phyloP scores from a whole-genome alignment of 164 flowering plant genomes.

The Macadamia tetraphylla region DNA sequence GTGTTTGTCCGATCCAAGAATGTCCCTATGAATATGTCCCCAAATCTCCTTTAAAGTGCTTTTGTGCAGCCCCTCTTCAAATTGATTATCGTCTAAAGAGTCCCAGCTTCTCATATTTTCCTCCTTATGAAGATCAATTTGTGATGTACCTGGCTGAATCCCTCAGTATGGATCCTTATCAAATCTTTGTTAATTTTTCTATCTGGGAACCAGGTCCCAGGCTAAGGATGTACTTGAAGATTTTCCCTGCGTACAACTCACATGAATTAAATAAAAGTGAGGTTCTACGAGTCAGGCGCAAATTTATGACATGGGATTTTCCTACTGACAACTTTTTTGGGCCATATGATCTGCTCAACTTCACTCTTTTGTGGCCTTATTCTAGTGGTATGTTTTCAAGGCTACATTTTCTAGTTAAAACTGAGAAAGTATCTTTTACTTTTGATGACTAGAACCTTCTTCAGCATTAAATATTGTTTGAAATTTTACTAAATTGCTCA shows the following conservation, averaged over 20 bases:
- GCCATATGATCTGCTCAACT: slow-evolving; percentile 80
- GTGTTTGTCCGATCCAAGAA: slow-evolving; percentile 30
- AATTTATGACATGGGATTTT: slow-evolving; percentile 46
- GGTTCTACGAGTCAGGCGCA: slow-evolving; percentile 37
- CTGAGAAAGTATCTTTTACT: too few relatives aligned
- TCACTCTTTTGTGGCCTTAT: slow-evolving; percentile 64
- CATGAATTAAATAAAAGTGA: slow-evolving; percentile 49
- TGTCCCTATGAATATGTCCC: slow-evolving; percentile 67
- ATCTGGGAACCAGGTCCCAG: slow-evolving; percentile 70
- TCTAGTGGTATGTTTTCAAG: slow-evolving; percentile 30
- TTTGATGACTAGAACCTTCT: neutral
- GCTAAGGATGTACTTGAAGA: slow-evolving; percentile 55
- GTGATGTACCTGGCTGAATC: slow-evolving; percentile 30
- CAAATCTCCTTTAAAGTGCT: slow-evolving; percentile 39
- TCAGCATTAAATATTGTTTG: neutral
- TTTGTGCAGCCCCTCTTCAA: slow-evolving; percentile 59
- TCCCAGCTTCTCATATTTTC: slow-evolving; percentile 61
- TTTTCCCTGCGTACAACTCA: slow-evolving; percentile 34
- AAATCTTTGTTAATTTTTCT: slow-evolving; percentile 39
- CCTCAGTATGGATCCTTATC: slow-evolving; percentile 40
- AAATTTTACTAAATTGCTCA: neutral
- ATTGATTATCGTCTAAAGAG: slow-evolving; percentile 63
- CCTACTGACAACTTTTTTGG: slow-evolving; percentile 48
- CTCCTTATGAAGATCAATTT: slow-evolving; percentile 38
- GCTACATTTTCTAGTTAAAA: too few relatives aligned